Base-by-base conservation (phyloP, 306 rosid genomes). In the Quercus gilva region DNA sequence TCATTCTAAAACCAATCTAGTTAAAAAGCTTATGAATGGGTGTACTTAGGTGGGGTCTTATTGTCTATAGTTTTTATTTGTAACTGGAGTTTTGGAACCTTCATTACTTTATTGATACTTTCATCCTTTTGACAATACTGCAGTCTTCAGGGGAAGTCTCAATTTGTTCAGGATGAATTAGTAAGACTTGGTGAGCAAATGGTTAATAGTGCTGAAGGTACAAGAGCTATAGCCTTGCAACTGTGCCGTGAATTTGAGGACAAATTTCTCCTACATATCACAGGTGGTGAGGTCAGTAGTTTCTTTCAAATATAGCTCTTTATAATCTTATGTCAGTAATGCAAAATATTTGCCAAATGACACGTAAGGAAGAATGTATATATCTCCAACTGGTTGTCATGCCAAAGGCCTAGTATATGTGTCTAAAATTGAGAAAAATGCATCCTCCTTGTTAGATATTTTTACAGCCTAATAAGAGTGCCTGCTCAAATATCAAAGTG, bases 181-280 rank as follows among this genome's bases (percentile, higher is more conserved):
- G 96, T 93, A 2, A 93, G 97, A 84, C 93, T 95, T 83, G 99
- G 99, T 74, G 99, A 90, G 74, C 91, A 91, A 69, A 84, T 95
- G 97, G 97, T 95, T 68, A 88, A 91, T 67, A 91, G 93, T 74
- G 57, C 97, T 11, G 99, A 95, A 88, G 99, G 99, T 21, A 95
- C 97, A 18, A 92, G 99, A 65, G 97, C 99, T 23, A 79, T 95
- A 86, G 99, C 99, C 78, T 77, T 93, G 93, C 97, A 95, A 85
- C 98, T 95, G 84, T 95, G 99, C 81, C 99, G 98, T 73, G 99
- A 95, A 81, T 95, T 93, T 82, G 99, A 95, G 88, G 99, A 95
- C 85, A 95, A 81, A 88, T 95, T 95, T 86, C 95, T 95, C 63
- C 97, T 82, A 73, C 99, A 95, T 79, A 87, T 95, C 70, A 90